phyloP scores from a whole-genome alignment of 2,329 filamentous ascomycete species.

The Chaetomiaceae sp. region DNA sequence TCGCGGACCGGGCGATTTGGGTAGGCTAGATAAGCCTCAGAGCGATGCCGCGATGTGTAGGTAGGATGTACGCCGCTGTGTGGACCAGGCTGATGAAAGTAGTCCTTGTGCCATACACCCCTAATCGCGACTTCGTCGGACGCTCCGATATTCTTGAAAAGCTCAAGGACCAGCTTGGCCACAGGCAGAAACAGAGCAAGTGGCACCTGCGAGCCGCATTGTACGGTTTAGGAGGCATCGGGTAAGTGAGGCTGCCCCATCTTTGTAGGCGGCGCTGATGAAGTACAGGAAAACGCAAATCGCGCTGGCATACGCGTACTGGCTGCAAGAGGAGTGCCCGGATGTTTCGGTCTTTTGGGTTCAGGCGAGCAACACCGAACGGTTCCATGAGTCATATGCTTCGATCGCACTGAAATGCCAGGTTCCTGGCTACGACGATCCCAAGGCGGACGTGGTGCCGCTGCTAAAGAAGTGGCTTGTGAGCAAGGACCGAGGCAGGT shows the following conservation, averaged over 20 bases:
- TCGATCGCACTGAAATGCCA: slow-evolving; percentile 25
- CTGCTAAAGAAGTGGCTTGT: slow-evolving; percentile 28
- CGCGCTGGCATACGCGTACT: slow-evolving; percentile 27
- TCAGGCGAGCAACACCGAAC: slow-evolving; percentile 28
- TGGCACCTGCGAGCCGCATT: slow-evolving; percentile 14
- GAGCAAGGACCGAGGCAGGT: slow-evolving; percentile 13
- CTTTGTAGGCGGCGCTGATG: slow-evolving; percentile 4
- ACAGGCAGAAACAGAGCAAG: background rate
- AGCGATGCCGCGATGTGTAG: background rate
- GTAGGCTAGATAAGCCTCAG: background rate
- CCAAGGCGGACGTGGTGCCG: slow-evolving; percentile 20
- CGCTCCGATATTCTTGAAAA: slow-evolving; percentile 8
- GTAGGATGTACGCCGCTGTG: background rate
- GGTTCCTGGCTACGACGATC: slow-evolving; percentile 21
- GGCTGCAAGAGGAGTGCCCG: slow-evolving; percentile 16
- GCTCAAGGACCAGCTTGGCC: slow-evolving; percentile 6
- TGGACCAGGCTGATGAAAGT: background rate
- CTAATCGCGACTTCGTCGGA: slow-evolving; percentile 14
- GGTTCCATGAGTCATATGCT: slow-evolving; percentile 26
- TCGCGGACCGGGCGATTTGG: background rate
- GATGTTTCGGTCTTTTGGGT: slow-evolving; percentile 31
- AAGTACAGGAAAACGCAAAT: slow-evolving; percentile 30
- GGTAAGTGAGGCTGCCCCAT: slow-evolving; percentile 12
- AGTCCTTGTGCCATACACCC: slow-evolving; percentile 17
- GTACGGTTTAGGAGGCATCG: slow-evolving; percentile 25